These are phyloP conservation scores for Phlegmacium glaucopus DNA, from an alignment of 768 basidiomycete species.

Conservation along the genomic window DNA sequence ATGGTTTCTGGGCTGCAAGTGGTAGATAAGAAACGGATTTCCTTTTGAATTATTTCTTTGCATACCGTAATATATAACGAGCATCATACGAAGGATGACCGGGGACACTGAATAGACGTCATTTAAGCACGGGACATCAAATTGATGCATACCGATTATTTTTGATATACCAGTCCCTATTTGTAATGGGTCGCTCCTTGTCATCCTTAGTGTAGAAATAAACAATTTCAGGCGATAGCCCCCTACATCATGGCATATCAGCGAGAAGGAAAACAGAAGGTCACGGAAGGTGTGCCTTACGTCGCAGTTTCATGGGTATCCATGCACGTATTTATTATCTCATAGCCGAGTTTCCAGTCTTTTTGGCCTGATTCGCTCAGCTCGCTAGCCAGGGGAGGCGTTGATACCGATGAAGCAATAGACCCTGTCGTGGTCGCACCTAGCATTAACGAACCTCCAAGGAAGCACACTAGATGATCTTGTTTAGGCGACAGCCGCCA, in stretches of 20 bases:
- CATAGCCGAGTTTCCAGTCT: constrained; percentile 83
- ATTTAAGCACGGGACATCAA: constrained; percentile 1
- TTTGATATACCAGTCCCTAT: constrained; percentile 90
- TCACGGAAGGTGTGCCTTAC: constrained; percentile 43
- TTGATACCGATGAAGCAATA: constrained; percentile 44
- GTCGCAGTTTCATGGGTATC: constrained; percentile 79
- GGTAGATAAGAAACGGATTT: background rate
- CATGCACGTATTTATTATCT: constrained; percentile 85
- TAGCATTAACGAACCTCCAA: constrained; percentile 87
- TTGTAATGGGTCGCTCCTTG: constrained; percentile 38
- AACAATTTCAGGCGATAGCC: constrained; percentile 85
- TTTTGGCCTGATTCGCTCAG: constrained; percentile 60
- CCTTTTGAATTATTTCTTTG: background rate
- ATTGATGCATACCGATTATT: constrained; percentile 48
- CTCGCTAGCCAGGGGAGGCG: constrained; percentile 61
- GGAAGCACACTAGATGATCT: constrained; percentile 95
- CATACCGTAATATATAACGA: constrained; percentile 83
- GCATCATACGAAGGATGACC: constrained; percentile 67
- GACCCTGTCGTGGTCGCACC: constrained; percentile 73
- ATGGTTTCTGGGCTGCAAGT: constrained; percentile 78
- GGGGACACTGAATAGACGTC: constrained; percentile 17
- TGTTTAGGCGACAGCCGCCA: constrained; percentile 83
- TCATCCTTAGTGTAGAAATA: constrained; percentile 70
- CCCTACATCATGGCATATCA: constrained; percentile 39
- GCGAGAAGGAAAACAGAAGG: background rate